phyloP scores from a whole-genome alignment of 2,329 filamentous ascomycete species.

The Sporothrix curviconia region DNA sequence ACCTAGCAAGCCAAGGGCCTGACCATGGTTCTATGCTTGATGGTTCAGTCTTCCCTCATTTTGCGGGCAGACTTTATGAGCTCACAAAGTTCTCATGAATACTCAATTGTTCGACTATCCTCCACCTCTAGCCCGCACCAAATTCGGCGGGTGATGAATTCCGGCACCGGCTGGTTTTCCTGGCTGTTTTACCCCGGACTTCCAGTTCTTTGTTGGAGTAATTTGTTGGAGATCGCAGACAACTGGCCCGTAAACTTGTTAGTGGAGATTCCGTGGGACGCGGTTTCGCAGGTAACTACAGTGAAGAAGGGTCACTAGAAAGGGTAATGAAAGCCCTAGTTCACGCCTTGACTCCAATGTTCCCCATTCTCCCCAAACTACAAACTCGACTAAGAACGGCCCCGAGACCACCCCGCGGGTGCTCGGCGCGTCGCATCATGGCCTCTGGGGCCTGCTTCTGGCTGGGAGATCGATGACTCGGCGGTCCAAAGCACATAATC shows the following conservation, averaged over 20 bases:
- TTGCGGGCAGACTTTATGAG: background rate
- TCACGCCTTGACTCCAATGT: background rate
- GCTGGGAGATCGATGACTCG: background rate
- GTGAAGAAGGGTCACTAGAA: no score
- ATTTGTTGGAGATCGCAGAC: no score
- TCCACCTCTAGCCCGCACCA: no score
- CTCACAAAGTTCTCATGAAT: background rate
- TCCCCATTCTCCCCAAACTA: background rate
- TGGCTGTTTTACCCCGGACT: background rate
- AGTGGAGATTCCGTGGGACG: background rate
- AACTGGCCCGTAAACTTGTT: background rate
- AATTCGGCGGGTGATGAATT: conserved; percentile 3
- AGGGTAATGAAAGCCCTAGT: background rate
- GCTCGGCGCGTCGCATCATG: background rate
- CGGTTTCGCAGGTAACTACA: no score
- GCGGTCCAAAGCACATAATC: background rate
- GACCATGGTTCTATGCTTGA: background rate
- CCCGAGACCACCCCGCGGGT: background rate
- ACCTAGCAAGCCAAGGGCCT: background rate
- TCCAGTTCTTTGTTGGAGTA: background rate
- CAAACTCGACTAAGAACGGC: background rate
- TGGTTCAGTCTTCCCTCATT: background rate
- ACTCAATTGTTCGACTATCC: no score
- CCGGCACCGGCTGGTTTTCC: background rate
- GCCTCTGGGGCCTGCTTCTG: background rate